Conservation (phyloP, 2,329 filamentous ascomycete genomes). For the Colletotrichum sp. region DNA sequence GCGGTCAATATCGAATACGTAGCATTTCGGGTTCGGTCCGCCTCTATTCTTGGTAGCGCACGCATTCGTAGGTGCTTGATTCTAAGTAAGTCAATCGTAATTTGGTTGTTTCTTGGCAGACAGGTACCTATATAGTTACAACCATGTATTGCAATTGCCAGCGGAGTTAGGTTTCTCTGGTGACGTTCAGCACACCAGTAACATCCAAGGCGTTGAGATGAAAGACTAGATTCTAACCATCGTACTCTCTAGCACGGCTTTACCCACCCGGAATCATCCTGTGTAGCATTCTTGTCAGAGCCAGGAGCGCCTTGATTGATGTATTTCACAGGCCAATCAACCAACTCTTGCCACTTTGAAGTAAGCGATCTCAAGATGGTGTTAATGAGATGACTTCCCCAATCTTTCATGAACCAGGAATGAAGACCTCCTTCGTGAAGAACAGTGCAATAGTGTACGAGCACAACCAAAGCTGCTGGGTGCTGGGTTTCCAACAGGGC, state of each 20-base stretch:
- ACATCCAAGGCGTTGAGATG: fast-evolving
- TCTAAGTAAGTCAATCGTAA: background rate
- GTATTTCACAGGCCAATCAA: background rate
- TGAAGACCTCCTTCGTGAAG: background rate
- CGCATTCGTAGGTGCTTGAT: background rate
- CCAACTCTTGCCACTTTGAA: background rate
- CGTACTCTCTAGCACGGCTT: fast-evolving
- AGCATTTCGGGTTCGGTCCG: background rate
- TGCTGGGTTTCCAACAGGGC: background rate
- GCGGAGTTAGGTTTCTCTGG: background rate
- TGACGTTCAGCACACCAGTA: background rate
- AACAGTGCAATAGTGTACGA: background rate
- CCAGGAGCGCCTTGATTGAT: background rate
- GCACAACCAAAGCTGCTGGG: background rate
- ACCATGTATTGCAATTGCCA: background rate
- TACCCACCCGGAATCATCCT: background rate
- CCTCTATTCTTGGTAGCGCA: background rate
- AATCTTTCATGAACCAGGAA: background rate
- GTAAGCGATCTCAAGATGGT: background rate
- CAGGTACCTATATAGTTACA: too few species aligned
- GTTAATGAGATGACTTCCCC: background rate
- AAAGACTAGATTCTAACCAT: background rate
- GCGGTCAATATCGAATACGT: fast-evolving
- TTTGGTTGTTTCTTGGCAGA: too few species aligned
- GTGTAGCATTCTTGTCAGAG: fast-evolving